phyloP scores from a whole-genome alignment of 345 rosid species.

The Microthlaspi erraticum region DNA sequence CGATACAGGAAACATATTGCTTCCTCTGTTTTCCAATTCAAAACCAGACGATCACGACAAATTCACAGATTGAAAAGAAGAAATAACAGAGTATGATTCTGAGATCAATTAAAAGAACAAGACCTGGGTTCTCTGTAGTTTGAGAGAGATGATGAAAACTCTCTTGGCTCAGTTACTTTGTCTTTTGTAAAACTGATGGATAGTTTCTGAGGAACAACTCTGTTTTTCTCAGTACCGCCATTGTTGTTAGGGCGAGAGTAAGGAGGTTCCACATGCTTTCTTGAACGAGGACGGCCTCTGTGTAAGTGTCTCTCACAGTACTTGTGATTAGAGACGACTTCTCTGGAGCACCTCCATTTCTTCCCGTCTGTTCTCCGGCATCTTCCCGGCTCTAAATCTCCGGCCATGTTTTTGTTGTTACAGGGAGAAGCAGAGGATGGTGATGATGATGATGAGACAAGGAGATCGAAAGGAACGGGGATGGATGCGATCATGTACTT shows the following conservation, averaged over 20 bases:
- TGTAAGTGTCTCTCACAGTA: slow-evolving; percentile 89
- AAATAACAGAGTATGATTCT: slow-evolving; percentile 21
- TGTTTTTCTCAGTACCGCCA: slow-evolving; percentile 35
- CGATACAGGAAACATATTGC: slow-evolving; percentile 27
- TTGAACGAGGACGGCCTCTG: slow-evolving; percentile 97
- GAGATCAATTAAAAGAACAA: not conserved
- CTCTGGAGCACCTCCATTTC: slow-evolving; percentile 91
- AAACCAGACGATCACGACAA: slow-evolving; percentile 5
- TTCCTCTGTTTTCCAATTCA: slow-evolving; percentile 34
- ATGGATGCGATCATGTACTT: slow-evolving; percentile 82
- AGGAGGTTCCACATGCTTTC: slow-evolving; percentile 92
- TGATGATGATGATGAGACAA: slow-evolving; percentile 44
- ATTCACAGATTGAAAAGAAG: not conserved
- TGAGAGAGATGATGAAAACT: slow-evolving; percentile 7
- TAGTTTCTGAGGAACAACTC: slow-evolving; percentile 13
- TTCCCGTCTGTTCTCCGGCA: slow-evolving; percentile 88
- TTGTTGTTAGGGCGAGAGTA: slow-evolving; percentile 38
- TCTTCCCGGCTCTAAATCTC: slow-evolving; percentile 81
- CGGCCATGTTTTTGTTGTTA: slow-evolving; percentile 33
- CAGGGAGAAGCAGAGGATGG: slow-evolving; percentile 43
- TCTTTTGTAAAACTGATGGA: slow-evolving; percentile 6
- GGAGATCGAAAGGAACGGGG: slow-evolving; percentile 84
- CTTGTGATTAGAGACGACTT: slow-evolving; percentile 71
- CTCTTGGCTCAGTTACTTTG: not conserved
- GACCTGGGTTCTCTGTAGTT: slow-evolving; percentile 30